Percentiles rank a stretch among this genome's conserved stretches.
Conservation (phyloP, 257 asterid species). For the Jacaranda copaia region DNA sequence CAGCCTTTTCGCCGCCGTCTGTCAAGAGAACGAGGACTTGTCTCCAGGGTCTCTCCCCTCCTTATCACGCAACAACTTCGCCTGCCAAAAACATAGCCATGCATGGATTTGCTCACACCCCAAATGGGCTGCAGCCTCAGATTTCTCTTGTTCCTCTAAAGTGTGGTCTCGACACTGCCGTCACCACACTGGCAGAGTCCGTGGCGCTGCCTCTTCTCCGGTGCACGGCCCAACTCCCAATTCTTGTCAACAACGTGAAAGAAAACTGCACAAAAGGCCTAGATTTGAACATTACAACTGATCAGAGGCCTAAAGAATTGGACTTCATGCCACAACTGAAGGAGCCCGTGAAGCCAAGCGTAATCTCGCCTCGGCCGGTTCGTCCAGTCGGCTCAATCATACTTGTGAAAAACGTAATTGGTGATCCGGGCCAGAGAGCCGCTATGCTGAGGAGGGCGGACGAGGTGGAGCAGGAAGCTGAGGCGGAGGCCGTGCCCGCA, state of each 20-base stretch:
- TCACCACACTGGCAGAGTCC: slow-evolving; percentile 53
- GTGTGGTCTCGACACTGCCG: slow-evolving; percentile 61
- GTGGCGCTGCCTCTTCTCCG: slow-evolving; percentile 57
- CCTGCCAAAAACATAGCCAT: slow-evolving; percentile 43
- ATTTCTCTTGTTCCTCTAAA: slow-evolving; percentile 50
- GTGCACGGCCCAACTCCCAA: slow-evolving; percentile 20
- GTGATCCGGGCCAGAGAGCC: not conserved
- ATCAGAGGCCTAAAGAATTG: slow-evolving; percentile 53
- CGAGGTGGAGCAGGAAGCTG: slow-evolving; percentile 74
- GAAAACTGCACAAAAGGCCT: slow-evolving; percentile 35
- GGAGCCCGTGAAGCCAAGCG: slow-evolving; percentile 43
- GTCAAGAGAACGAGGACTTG: slow-evolving; percentile 56
- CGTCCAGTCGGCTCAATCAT: slow-evolving; percentile 78
- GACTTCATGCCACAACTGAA: slow-evolving; percentile 56
- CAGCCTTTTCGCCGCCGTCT: slow-evolving; percentile 65
- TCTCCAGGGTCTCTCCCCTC: slow-evolving; percentile 50
- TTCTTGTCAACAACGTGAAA: not conserved
- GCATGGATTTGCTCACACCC: slow-evolving; percentile 43
- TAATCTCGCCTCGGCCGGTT: slow-evolving; percentile 73
- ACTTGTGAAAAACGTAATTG: slow-evolving; percentile 41
- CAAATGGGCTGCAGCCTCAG: slow-evolving; percentile 32
- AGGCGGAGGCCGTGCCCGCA: slow-evolving; percentile 64
- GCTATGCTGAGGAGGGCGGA: slow-evolving; percentile 25
- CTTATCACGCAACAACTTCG: slow-evolving; percentile 34
- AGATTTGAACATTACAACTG: slow-evolving; percentile 60